phyloP scores from a whole-genome alignment of 108 stramenopile genomes.

The Cyclotella choctawhatcheeana region DNA sequence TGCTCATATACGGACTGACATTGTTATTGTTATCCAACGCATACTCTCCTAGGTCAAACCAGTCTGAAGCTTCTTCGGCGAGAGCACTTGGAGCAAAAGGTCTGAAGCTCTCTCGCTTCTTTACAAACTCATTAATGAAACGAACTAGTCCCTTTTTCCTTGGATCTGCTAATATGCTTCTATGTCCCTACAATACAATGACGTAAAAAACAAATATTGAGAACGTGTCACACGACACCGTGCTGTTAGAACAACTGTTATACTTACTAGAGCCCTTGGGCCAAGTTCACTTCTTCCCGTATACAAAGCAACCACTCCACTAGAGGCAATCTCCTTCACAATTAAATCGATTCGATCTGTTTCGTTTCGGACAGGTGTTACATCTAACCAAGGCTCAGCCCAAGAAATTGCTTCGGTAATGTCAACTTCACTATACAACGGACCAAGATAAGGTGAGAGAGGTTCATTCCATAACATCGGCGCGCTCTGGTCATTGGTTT shows the following conservation, averaged over 20 bases:
- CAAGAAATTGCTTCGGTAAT: slow-evolving; percentile 82
- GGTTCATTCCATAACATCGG: slow-evolving; percentile 68
- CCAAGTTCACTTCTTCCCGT: slow-evolving; percentile 91
- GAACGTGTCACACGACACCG: too few species aligned
- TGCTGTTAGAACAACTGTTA: too few species aligned
- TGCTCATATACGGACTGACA: slow-evolving; percentile 88
- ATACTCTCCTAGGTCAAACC: slow-evolving; percentile 77
- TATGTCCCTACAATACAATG: too few species aligned
- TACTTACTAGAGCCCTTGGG: slow-evolving; percentile 91
- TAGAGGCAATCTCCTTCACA: slow-evolving; percentile 74
- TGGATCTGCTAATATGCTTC: slow-evolving; percentile 93
- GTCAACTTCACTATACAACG: slow-evolving; percentile 51
- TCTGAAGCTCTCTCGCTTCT: slow-evolving; percentile 91
- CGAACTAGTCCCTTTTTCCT: slow-evolving; percentile 79
- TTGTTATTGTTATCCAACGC: slow-evolving; percentile 35
- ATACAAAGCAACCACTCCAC: slow-evolving; percentile 90
- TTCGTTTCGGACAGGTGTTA: slow-evolving; percentile 63
- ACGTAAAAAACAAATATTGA: too few species aligned
- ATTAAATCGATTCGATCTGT: slow-evolving; percentile 59
- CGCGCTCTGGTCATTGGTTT: background rate
- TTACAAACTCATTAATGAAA: slow-evolving; percentile 89
- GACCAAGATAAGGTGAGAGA: slow-evolving; percentile 82
- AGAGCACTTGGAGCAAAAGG: slow-evolving; percentile 95
- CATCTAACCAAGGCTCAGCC: slow-evolving; percentile 77
- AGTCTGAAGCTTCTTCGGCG: slow-evolving; percentile 83